phyloP scores from a whole-genome alignment of 495 filamentous ascomycete species.

The Penicillium flavigenum region DNA sequence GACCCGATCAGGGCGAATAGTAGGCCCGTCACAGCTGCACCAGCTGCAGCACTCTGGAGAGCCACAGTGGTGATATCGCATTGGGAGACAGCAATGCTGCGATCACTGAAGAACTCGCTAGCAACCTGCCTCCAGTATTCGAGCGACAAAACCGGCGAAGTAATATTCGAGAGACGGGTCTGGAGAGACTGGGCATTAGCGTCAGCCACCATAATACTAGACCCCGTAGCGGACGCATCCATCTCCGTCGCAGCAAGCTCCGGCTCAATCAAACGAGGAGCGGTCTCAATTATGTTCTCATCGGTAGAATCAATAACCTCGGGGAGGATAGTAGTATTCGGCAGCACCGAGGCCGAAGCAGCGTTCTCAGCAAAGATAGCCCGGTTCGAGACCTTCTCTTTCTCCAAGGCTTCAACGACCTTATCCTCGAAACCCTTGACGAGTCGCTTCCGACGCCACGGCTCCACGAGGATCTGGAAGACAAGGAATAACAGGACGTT shows the following conservation, averaged over 20 bases:
- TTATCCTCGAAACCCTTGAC: slow-evolving; percentile 16
- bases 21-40: slow-evolving; percentile 61
- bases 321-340: slow-evolving; percentile 3
- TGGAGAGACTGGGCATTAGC: slow-evolving; percentile 21
- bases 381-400: slow-evolving; percentile 52
- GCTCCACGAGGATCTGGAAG: slow-evolving; percentile 91
- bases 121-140: slow-evolving; percentile 53
- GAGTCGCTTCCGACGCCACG: slow-evolving; percentile 79
- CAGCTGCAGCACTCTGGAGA: slow-evolving; percentile 70
- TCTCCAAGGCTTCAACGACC: slow-evolving; percentile 65
- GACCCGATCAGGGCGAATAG: slow-evolving; percentile 59
- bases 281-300: slow-evolving; percentile 9
- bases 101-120: slow-evolving; percentile 64
- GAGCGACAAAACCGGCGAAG: slow-evolving; percentile 25
- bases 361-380: slow-evolving; percentile 26
- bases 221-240: neutral
- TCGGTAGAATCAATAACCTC: slow-evolving; percentile 19
- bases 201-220: neutral
- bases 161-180: slow-evolving; percentile 27
- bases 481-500: slow-evolving; percentile 88
- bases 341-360: slow-evolving; percentile 16
- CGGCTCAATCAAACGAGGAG: neutral
- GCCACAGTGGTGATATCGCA: slow-evolving; percentile 70
- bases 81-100: slow-evolving; percentile 63
- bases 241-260: neutral